phyloP scores from a whole-genome alignment of 345 rosid species.

The Boechera stricta region DNA sequence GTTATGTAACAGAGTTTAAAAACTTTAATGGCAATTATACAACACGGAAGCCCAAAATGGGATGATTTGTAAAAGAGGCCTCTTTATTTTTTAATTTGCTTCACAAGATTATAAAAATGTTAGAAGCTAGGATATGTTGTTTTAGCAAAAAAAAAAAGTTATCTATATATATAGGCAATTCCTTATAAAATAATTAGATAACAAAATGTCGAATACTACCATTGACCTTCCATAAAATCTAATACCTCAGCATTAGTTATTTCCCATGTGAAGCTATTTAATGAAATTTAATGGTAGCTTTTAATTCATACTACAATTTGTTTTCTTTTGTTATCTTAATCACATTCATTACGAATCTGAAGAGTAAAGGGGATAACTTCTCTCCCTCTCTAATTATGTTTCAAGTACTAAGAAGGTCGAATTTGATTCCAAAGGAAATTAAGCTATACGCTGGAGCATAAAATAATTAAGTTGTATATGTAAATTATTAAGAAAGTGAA shows the following conservation, averaged over 20 bases:
- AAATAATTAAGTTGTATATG: neutral
- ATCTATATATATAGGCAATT: neutral
- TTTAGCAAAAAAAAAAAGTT: neutral
- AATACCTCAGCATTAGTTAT: slow-evolving; percentile 40
- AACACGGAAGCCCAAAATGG: slow-evolving; percentile 13
- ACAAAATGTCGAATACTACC: slow-evolving; percentile 34
- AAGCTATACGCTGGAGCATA: neutral
- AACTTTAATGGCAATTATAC: neutral
- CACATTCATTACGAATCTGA: slow-evolving; percentile 24
- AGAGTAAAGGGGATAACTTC: neutral
- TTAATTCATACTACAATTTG: slow-evolving; percentile 14
- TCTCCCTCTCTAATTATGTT: slow-evolving; percentile 9
- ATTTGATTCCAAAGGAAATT: neutral
- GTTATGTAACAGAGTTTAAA: neutral
- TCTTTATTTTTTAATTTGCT: neutral
- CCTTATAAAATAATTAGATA: neutral
- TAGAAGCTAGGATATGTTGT: neutral
- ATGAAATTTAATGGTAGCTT: slow-evolving; percentile 36
- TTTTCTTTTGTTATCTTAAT: slow-evolving; percentile 26
- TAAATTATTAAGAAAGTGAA: neutral
- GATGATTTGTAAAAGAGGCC: neutral
- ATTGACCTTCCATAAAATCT: slow-evolving; percentile 39
- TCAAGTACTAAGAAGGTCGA: neutral
- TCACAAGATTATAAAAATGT: neutral
- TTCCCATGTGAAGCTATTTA: slow-evolving; percentile 45